Percentiles rank a stretch among this genome's conserved stretches.
Evolutionary conservation across 805 yeast genomes (phyloP).

Genomic region (Cyberlindnera mrakii): DNA sequence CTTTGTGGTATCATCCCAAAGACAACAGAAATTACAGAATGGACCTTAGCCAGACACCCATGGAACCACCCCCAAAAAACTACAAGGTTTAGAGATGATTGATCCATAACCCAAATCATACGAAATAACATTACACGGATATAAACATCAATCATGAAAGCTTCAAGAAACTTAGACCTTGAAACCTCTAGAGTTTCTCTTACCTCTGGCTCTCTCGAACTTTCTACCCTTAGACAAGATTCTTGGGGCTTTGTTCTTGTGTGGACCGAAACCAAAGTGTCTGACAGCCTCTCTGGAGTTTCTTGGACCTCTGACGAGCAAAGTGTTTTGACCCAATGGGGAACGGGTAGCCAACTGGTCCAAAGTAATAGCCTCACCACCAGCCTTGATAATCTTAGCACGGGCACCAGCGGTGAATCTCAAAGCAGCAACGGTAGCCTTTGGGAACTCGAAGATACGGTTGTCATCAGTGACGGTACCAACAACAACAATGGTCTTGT

Average conservation of each 20-base stretch:
- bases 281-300: constrained; percentile 98
- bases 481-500: constrained; percentile 94
- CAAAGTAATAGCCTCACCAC: constrained; percentile 99
- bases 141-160: background rate
- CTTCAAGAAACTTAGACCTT: constrained; percentile 68
- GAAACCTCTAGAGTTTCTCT: constrained; percentile 99
- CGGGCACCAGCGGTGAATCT: constrained; percentile 99
- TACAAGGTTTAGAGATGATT: too few species aligned
- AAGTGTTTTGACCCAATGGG: constrained; percentile 99
- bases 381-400: constrained; percentile 94
- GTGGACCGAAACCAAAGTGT: constrained; percentile 99
- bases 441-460: constrained; percentile 92
- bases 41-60: too few species aligned
- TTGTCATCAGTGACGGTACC: constrained; percentile 99
- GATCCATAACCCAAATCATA: background rate
- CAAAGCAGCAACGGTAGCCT: constrained; percentile 97
- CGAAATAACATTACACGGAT: background rate
- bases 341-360: constrained; percentile 99
- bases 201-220: constrained; percentile 99
- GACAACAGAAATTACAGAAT: too few species aligned
- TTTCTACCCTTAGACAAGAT: constrained; percentile 96
- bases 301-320: constrained; percentile 98
- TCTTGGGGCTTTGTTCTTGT: constrained; percentile 99
- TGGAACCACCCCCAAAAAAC: too few species aligned
- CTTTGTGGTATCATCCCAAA: too few species aligned